Base-by-base conservation (phyloP, 805 yeast genomes). In the Middelhovenomyces tepae region DNA sequence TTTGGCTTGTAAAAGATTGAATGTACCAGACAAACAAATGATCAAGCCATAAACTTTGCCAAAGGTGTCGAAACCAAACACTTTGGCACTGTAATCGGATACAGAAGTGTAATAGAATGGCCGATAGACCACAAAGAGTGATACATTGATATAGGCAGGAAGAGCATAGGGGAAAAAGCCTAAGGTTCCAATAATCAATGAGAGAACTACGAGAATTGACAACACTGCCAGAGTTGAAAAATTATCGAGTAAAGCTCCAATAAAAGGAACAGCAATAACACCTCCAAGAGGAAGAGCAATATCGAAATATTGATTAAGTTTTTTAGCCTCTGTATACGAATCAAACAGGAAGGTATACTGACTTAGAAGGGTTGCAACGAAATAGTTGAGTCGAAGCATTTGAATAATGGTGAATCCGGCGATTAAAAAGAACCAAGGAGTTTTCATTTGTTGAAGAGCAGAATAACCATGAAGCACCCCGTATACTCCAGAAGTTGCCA, bases 81-180 rank as follows among this genome's bases (percentile, higher is more conserved):
- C 89, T 53, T 87, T 87, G 18, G 94, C 93, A 48, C 86, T 73
- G 54, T 78, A 85, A 56, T 89, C 96, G 1, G 94, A 81, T 5
- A 86, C 84, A 1, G 93, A 83, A 1, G 97, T 87, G 57, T 87
- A 89, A 51, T 82, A 86, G 51, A 87, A 82, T 7, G 97, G 95
- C 54, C 97, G 69, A 57, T 82, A 86, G 1, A 82, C 64, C 7
- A 85, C 96, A 44, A 87, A 61, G 19, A 81, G 43, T 2, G 75
- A 45, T 27, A 87, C 80, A 2, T 94, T 94, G 1, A 70, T 27
- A 28, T 80, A 66, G 26, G 87, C 86, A 2, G 72, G 65, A 22
- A 56, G 40, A 15, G 55, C 50, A 29, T 46, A 43, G 3, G 78
- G 64, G 22, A 81, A 45, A 19, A 84, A 56, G 0, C 95, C 95